A percentile compares a stretch with the other conserved stretches of the same genome.
Conservation (phyloP, 169 alveolate genomes). For the Plasmodium sp. region DNA sequence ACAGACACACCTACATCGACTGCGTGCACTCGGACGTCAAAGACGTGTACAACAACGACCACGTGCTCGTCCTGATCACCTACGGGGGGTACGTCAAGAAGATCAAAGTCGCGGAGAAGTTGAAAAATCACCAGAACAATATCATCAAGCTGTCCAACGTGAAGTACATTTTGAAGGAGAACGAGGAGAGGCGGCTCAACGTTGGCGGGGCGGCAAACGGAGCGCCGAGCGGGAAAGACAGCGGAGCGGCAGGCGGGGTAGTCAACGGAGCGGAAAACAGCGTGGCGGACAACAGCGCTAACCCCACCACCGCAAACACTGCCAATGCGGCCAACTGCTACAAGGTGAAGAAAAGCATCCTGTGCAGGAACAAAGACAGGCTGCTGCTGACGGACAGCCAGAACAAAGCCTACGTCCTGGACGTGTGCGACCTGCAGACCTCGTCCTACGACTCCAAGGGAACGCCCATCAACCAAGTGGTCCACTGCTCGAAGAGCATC, state of each 20-base stretch:
- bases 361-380: constrained; percentile 36
- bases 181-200: constrained; percentile 12
- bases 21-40: constrained; percentile 6
- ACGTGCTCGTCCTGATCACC: constrained; percentile 51
- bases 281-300: background rate
- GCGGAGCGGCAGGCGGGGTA: background rate
- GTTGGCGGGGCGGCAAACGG: background rate
- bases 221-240: background rate
- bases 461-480: constrained; percentile 43
- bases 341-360: constrained; percentile 59
- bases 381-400: constrained; percentile 43
- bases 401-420: constrained; percentile 43
- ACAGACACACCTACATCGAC: constrained; percentile 66
- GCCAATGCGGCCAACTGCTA: background rate
- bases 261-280: background rate
- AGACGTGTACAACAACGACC: constrained; percentile 50
- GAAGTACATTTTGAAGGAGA: constrained; percentile 68
- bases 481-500: constrained; percentile 31
- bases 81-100: constrained; percentile 68
- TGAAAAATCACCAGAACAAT: constrained; percentile 60
- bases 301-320: background rate
- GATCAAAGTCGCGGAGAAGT: constrained; percentile 44
- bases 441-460: constrained; percentile 73
- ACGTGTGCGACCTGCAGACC: constrained; percentile 29
- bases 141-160: constrained; percentile 47